Evolutionary conservation across 2,329 filamentous ascomycete species (phyloP).

Genomic region (Orbilia javanica): DNA sequence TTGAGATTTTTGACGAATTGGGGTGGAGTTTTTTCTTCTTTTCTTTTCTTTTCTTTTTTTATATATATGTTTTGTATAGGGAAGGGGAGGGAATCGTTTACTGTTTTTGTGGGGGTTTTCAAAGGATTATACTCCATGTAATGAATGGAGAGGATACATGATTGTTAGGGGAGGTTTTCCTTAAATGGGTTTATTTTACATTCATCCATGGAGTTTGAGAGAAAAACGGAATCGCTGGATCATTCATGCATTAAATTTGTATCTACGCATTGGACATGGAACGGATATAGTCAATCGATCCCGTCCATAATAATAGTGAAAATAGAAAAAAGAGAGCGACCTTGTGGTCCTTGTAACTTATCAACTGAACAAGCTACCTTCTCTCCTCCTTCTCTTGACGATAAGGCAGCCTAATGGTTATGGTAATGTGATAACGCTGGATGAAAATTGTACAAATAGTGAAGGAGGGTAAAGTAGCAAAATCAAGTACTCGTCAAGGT

Average conservation of each 20-base stretch:
- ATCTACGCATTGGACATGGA: neutral
- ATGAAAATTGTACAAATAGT: neutral
- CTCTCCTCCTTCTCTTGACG: neutral
- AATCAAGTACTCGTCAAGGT: neutral
- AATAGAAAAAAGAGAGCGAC: neutral
- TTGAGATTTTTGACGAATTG: neutral
- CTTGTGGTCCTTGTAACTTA: neutral
- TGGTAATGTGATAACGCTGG: conserved; percentile 4
- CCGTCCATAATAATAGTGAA: neutral
- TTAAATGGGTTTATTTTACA: neutral
- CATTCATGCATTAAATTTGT: neutral
- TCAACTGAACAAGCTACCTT: neutral
- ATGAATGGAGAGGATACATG: neutral
- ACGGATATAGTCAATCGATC: neutral
- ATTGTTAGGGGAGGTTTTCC: neutral
- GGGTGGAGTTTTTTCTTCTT: conserved; percentile 7
- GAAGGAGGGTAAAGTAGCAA: neutral
- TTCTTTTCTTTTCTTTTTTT: neutral
- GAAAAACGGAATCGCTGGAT: neutral
- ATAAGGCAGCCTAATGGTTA: neutral
- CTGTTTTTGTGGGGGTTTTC: conserved; percentile 4
- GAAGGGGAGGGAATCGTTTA: neutral
- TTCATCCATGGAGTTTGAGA: conserved; percentile 10
- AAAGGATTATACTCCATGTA: neutral
- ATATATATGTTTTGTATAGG: neutral